Evolutionary conservation across 129 eudicot genomes (phyloP).

Genomic region (Calendula officinalis): DNA sequence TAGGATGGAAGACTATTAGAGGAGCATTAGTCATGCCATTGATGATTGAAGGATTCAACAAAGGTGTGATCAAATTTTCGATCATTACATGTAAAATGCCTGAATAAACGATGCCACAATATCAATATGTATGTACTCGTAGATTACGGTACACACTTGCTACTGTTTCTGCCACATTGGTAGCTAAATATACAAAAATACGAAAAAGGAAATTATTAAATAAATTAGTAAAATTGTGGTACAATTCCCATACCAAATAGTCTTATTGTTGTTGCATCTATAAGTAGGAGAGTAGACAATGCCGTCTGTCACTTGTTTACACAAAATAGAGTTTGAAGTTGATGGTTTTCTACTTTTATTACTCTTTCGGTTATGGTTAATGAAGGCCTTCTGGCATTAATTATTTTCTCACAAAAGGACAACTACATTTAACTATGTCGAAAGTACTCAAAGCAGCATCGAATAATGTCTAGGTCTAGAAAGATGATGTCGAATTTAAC

Average conservation of each 20-base stretch:
- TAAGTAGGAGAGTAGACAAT: not conserved
- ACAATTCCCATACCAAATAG: too few relatives aligned
- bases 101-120: conserved; percentile 16
- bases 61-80: conserved; percentile 73
- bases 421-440: not conserved
- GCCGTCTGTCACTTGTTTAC: not conserved
- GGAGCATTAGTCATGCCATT: conserved; percentile 82
- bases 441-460: not conserved
- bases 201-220: not conserved
- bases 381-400: not conserved
- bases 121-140: not conserved
- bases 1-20: conserved; percentile 90
- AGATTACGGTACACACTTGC: not conserved
- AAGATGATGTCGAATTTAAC: not conserved
- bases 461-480: not conserved
- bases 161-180: conserved; percentile 23
- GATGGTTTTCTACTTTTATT: not conserved
- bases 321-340: conserved; percentile 22
- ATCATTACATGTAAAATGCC: conserved; percentile 70
- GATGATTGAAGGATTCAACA: conserved; percentile 85
- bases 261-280: not conserved
- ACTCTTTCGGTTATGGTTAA: not conserved
- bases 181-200: conserved; percentile 3
- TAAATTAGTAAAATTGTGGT: not conserved
- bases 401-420: not conserved